These are phyloP conservation scores for Nakazawaea pomicola DNA, from an alignment of 805 yeast species.

Conservation along the genomic window DNA sequence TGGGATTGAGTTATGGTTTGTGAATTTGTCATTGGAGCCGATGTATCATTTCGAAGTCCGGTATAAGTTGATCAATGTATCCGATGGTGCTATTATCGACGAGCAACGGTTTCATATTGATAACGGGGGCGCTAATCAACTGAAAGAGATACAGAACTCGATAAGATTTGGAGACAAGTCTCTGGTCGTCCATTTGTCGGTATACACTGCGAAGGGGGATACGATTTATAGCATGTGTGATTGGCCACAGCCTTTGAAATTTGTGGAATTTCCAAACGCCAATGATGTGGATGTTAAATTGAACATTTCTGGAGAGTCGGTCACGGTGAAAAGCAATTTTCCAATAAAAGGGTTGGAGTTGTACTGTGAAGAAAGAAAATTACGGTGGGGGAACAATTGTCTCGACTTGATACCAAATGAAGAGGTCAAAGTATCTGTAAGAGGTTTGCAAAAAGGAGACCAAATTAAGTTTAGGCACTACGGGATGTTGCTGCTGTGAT, in stretches of 20 bases:
- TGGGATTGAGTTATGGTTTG: slow-evolving; percentile 37
- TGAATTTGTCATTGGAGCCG: slow-evolving; percentile 24
- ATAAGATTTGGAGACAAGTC: slow-evolving; percentile 11
- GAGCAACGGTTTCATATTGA: slow-evolving; percentile 13
- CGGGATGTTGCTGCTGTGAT: no score
- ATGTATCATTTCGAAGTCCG: slow-evolving; percentile 16
- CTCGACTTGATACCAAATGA: slow-evolving; percentile 38
- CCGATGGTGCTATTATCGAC: slow-evolving; percentile 26
- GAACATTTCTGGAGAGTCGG: slow-evolving; percentile 16
- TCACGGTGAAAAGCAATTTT: slow-evolving; percentile 23
- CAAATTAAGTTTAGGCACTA: slow-evolving; percentile 6
- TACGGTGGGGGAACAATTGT: slow-evolving; percentile 38
- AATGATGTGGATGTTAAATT: neutral
- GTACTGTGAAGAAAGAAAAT: slow-evolving; percentile 21
- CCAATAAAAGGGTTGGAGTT: slow-evolving; percentile 44
- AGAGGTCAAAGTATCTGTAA: neutral
- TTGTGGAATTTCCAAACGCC: slow-evolving; percentile 31
- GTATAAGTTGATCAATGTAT: slow-evolving; percentile 24
- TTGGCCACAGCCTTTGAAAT: slow-evolving; percentile 49
- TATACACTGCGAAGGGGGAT: slow-evolving; percentile 5
- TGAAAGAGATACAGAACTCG: slow-evolving; percentile 25
- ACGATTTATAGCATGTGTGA: slow-evolving; percentile 30
- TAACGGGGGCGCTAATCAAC: no score
- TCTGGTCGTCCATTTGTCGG: neutral
- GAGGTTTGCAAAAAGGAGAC: neutral